A percentile compares a stretch with the other conserved stretches of the same genome.
phyloP scores from a whole-genome alignment of 208 protist species.

The Phytomonas sp. region DNA sequence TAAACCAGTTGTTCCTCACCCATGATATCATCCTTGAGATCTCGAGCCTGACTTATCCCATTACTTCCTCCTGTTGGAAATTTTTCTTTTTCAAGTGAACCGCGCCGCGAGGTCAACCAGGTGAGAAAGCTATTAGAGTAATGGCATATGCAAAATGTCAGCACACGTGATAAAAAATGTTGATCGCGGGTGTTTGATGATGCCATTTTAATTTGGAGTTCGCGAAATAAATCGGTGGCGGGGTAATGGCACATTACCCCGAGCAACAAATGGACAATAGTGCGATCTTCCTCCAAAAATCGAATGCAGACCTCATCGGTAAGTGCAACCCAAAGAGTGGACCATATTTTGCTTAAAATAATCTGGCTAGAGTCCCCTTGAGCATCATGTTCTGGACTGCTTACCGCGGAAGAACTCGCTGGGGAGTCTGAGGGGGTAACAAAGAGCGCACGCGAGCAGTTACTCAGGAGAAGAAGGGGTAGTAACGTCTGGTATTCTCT shows the following conservation, averaged over 20 bases:
- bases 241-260: slow-evolving; percentile 38
- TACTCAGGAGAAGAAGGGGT: slow-evolving; percentile 50
- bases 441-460: slow-evolving; percentile 14
- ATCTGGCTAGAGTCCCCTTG: neutral
- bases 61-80: neutral
- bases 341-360: slow-evolving; percentile 11
- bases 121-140: neutral
- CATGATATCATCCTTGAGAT: neutral
- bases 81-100: neutral
- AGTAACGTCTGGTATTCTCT: slow-evolving; percentile 13
- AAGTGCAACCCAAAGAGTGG: slow-evolving; percentile 16
- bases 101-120: neutral
- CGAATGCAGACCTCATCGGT: neutral
- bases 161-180: neutral
- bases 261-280: slow-evolving; percentile 30
- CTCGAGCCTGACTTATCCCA: neutral
- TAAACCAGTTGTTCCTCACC: neutral
- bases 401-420: neutral
- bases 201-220: neutral
- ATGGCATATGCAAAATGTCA: neutral
- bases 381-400: neutral
- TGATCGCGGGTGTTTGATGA: neutral
- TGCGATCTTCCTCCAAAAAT: slow-evolving; percentile 14
- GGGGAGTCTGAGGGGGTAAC: neutral
- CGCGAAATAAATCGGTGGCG: slow-evolving; percentile 14